A percentile compares a stretch with the other conserved stretches of the same genome.
Conservation (phyloP, 2,329 filamentous ascomycete species). For the Botrytis deweyae region DNA sequence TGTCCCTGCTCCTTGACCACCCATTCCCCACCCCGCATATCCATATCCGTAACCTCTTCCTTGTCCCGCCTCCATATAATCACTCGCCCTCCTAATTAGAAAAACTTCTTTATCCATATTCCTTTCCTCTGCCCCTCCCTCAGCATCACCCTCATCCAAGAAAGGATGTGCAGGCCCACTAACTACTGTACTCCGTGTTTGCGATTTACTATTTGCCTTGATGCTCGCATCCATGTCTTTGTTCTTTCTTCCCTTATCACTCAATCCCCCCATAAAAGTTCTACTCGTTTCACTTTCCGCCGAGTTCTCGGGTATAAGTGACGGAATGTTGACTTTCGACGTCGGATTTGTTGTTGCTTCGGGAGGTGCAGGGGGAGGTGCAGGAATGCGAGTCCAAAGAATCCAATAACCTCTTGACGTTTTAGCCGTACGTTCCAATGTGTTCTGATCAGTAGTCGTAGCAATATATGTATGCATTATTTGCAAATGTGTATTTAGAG, state of each 20-base stretch:
- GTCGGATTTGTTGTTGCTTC: conserved; percentile 20
- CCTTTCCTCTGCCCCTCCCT: not conserved
- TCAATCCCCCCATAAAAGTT: not conserved
- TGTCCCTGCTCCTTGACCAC: conserved; percentile 60
- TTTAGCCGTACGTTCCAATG: conserved; percentile 63
- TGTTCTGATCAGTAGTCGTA: conserved; percentile 43
- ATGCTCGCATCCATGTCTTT: not conserved
- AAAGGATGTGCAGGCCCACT: conserved; percentile 38
- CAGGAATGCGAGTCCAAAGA: conserved; percentile 60
- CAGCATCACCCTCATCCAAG: conserved; percentile 23
- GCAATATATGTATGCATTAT: conserved; percentile 56
- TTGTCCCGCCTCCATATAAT: conserved; percentile 42
- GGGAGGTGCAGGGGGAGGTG: conserved; percentile 45
- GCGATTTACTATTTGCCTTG: not conserved
- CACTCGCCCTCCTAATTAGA: conserved; percentile 59
- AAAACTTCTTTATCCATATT: conserved; percentile 57
- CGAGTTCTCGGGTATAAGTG: conserved; percentile 24
- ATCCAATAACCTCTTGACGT: conserved; percentile 69
- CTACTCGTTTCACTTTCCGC: conserved; percentile 10
- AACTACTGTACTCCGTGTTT: conserved; percentile 27
- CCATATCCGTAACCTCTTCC: conserved; percentile 25
- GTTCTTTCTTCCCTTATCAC: not conserved
- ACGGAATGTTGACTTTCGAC: conserved; percentile 22
- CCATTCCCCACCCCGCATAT: conserved; percentile 49
- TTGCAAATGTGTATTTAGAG: conserved; percentile 63